phyloP scores from a whole-genome alignment of 352 stramenopile genomes.

The Pythium brachiatum region DNA sequence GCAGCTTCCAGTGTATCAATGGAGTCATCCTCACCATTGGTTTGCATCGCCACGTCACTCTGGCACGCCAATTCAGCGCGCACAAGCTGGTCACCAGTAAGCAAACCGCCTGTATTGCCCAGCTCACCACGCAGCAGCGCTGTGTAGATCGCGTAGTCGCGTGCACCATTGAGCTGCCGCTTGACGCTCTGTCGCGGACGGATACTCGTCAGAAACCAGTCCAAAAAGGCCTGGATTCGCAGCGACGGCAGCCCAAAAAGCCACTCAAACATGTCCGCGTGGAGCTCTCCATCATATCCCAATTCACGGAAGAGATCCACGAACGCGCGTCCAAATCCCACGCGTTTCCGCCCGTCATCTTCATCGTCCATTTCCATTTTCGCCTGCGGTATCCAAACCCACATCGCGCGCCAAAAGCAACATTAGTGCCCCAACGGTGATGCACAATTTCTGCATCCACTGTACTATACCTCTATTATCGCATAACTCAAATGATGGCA shows the following conservation, averaged over 20 bases:
- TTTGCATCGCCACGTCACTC: slow-evolving; percentile 16
- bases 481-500: neutral
- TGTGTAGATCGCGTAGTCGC: slow-evolving; percentile 34
- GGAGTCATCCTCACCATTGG: slow-evolving; percentile 19
- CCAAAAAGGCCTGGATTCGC: slow-evolving; percentile 43
- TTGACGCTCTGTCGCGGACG: slow-evolving; percentile 31
- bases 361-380: slow-evolving; percentile 9
- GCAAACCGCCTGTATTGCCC: slow-evolving; percentile 5
- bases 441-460: neutral
- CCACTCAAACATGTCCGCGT: slow-evolving; percentile 32
- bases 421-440: neutral
- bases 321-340: slow-evolving; percentile 30
- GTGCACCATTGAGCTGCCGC: slow-evolving; percentile 17
- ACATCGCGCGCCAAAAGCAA: neutral
- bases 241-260: slow-evolving; percentile 41
- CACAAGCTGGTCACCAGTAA: slow-evolving; percentile 25
- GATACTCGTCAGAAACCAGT: slow-evolving; percentile 38
- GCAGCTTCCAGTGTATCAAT: slow-evolving; percentile 25
- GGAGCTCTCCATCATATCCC: slow-evolving; percentile 35
- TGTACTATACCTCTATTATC: neutral
- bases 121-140: slow-evolving; percentile 19
- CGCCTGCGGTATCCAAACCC: neutral
- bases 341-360: neutral
- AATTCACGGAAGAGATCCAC: slow-evolving; percentile 36
- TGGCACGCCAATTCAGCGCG: slow-evolving; percentile 22